phyloP scores from a whole-genome alignment of 164 flowering plant species.

The Paratinospora sagittata region DNA sequence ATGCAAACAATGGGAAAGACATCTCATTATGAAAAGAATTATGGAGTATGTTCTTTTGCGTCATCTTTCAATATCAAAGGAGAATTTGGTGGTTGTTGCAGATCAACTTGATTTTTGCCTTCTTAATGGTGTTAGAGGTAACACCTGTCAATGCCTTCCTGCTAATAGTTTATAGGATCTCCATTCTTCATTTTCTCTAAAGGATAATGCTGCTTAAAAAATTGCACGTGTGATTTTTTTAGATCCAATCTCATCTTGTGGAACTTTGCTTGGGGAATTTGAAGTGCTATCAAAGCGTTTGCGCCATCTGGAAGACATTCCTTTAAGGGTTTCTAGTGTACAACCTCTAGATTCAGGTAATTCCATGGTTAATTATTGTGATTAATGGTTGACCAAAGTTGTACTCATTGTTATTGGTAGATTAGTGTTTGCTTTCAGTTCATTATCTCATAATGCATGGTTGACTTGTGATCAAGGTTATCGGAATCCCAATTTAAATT shows the following conservation, averaged over 20 bases:
- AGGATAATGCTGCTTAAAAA: not conserved
- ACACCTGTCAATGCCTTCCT: not conserved
- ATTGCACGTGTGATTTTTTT: conserved; percentile 12
- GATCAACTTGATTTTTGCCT: conserved; percentile 90
- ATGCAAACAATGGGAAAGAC: conserved; percentile 62
- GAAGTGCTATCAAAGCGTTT: conserved; percentile 63
- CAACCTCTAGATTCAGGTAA: conserved; percentile 87
- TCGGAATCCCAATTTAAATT: no score
- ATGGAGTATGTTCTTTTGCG: conserved; percentile 53
- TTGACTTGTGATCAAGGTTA: no score
- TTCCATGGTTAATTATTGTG: not conserved
- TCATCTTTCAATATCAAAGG: conserved; percentile 63
- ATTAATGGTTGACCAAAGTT: not conserved
- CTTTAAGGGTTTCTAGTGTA: conserved; percentile 76
- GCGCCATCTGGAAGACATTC: conserved; percentile 63
- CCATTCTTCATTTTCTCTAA: not conserved
- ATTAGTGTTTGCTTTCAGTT: no score
- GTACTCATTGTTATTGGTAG: no score
- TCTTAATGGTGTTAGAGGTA: conserved; percentile 55
- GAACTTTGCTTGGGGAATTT: conserved; percentile 52
- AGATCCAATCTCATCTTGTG: conserved; percentile 72
- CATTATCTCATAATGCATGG: no score
- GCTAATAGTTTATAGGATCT: conserved; percentile 2
- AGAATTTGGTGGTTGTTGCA: conserved; percentile 40
- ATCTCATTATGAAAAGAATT: conserved; percentile 69